Evolutionary conservation across 306 rosid species (phyloP), one percentile per base, ranked within the genome.

Genomic region (Prosopis cineraria): DNA sequence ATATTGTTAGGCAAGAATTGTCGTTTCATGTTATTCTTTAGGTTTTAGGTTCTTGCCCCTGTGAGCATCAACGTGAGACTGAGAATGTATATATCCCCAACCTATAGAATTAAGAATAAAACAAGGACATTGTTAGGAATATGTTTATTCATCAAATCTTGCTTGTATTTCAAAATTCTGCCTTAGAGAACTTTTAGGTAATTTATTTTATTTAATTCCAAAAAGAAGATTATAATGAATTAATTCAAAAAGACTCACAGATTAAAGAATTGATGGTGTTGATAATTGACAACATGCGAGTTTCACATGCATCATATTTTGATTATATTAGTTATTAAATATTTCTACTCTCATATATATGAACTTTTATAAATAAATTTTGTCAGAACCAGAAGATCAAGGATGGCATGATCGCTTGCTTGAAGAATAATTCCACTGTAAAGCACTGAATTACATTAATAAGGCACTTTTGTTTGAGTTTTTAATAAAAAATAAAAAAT

Each of bases 31-130:
- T 30, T 16, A 62, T 41, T 58, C 11, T 31, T 43, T 31, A 33
- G 40, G 36, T 44, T 69, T 30, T 59, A 78, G 81, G 41, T 33
- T 58, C 62, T 58, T 69, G 20, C 16, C 20, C 67, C 10, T 30
- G 14, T 29, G 66, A 30, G 16, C 6, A 59, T 14, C 31, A 59
- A 9, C 14, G 4, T 27, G 39, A 29, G 66, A 59, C n/a, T n/a
- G n/a, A n/a, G n/a, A n/a, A n/a, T n/a, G n/a, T n/a, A 59, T 59
- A 39, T 29, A 60, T 60, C 24, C 67, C 40, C 4, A 60, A 0
- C 1, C 1, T 2, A 14, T 5, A 29, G 66, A 29, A 58, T 6
- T 13, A 1, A 6, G 66, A 59, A 60, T 60, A 60, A 3, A 60
- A 29, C 13, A 2, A 58, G 10, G 30, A 60, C 30, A 60, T 60